Conservation (phyloP, 164 flowering plant species). For the Umbellularia californica region DNA sequence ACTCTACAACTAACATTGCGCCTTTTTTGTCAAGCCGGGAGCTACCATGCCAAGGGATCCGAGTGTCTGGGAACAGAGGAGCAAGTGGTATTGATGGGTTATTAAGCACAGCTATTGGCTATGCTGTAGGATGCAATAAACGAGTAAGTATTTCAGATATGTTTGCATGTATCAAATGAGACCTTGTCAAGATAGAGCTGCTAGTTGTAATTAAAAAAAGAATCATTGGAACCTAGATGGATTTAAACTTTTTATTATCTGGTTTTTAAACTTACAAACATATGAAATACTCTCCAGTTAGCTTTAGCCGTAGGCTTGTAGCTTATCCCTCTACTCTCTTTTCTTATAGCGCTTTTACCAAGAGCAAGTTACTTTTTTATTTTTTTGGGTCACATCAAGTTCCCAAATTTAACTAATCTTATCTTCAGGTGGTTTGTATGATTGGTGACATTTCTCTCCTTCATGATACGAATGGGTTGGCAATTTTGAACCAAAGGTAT, state of each 20-base stretch:
- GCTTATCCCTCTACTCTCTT: background rate
- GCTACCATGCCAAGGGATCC: conserved; percentile 41
- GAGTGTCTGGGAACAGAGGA: conserved; percentile 76
- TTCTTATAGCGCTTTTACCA: background rate
- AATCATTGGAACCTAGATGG: no score
- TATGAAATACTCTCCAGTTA: no score
- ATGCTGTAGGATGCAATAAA: conserved; percentile 83
- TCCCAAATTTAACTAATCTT: background rate
- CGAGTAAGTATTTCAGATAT: conserved; percentile 37
- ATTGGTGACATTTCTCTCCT: conserved; percentile 93
- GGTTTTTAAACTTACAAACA: no score
- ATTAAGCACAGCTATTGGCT: conserved; percentile 89
- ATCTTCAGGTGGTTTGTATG: conserved; percentile 66
- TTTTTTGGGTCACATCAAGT: no score
- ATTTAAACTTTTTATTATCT: no score
- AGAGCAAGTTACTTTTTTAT: background rate
- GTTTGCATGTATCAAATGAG: background rate
- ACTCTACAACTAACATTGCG: conserved; percentile 17
- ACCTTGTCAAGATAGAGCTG: background rate
- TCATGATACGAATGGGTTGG: conserved; percentile 95
- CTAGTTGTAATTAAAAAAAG: background rate
- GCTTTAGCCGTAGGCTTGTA: background rate
- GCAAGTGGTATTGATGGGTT: conserved; percentile 99
- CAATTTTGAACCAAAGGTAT: conserved; percentile 72
- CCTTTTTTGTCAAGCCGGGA: conserved; percentile 27